These are phyloP conservation scores for Yamadazyma triangularis DNA, from an alignment of 1,139 yeast species.

Conservation along the genomic window DNA sequence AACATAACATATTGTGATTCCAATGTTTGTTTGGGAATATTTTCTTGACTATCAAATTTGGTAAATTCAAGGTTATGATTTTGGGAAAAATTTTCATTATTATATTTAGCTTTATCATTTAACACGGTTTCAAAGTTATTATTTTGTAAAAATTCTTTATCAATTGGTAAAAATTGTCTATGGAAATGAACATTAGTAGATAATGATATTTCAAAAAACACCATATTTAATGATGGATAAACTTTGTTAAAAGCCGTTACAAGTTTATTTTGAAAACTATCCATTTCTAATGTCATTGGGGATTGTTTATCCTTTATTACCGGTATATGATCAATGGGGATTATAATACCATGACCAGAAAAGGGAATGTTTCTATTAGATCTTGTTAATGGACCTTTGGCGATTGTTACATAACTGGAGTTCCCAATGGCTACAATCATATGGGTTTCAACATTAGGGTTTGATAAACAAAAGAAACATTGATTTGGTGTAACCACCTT, in stretches of 20 bases:
- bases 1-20: slow-evolving; percentile 37
- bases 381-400: slow-evolving; percentile 79
- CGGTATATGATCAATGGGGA: slow-evolving; percentile 78
- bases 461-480: slow-evolving; percentile 84
- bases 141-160: slow-evolving; percentile 26
- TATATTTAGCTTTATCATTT: slow-evolving; percentile 38
- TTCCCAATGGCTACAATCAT: slow-evolving; percentile 76
- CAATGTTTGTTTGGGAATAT: slow-evolving; percentile 15
- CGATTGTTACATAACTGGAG: slow-evolving; percentile 65
- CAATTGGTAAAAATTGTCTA: slow-evolving; percentile 60
- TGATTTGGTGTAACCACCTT: slow-evolving; percentile 47
- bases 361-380: slow-evolving; percentile 44
- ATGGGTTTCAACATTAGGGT: slow-evolving; percentile 74
- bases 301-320: slow-evolving; percentile 24
- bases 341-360: slow-evolving; percentile 78
- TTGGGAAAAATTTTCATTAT: slow-evolving; percentile 44
- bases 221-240: slow-evolving; percentile 37
- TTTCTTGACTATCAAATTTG: slow-evolving; percentile 20
- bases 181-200: slow-evolving; percentile 59
- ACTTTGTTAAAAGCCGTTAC: slow-evolving; percentile 37
- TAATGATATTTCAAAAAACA: slow-evolving; percentile 61
- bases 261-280: slow-evolving; percentile 40
- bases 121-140: slow-evolving; percentile 30
- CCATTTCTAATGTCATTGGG: slow-evolving; percentile 21
- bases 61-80: slow-evolving; percentile 42